Evolutionary conservation across 371 early-diverging fungal species (phyloP).

Genomic region (Saksenaea vasiformis): DNA sequence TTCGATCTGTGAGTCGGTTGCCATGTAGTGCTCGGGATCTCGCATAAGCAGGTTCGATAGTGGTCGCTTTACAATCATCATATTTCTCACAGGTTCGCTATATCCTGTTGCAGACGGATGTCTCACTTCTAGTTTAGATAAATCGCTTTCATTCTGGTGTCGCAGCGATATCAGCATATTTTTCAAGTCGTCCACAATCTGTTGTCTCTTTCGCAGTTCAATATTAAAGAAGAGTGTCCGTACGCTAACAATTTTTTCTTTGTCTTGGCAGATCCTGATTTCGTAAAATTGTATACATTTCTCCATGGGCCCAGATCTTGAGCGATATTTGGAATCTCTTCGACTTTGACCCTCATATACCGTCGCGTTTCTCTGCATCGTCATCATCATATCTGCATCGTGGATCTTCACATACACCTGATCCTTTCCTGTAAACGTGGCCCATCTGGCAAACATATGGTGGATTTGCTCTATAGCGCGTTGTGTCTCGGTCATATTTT

Average conservation of each 20-base stretch:
- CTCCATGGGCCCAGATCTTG: neutral
- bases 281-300: conserved; percentile 27
- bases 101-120: conserved; percentile 10
- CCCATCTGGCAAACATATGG: conserved; percentile 1
- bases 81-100: neutral
- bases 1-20: conserved; percentile 2
- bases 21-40: conserved; percentile 40
- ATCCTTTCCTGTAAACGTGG: conserved; percentile 9
- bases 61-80: conserved; percentile 39
- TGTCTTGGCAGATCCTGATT: conserved; percentile 29
- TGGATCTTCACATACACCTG: conserved; percentile 16
- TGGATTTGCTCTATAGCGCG: neutral
- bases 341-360: neutral
- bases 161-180: neutral
- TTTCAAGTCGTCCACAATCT: conserved; percentile 35
- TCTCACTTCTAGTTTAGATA: conserved; percentile 8
- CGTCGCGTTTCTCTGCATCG: neutral
- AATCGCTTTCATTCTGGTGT: neutral
- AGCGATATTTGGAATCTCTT: neutral
- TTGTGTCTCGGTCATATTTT: neutral
- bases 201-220: conserved; percentile 21
- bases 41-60: conserved; percentile 48
- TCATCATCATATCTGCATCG: neutral
- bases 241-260: conserved; percentile 22
- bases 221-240: conserved; percentile 55